A percentile compares a stretch with the other conserved stretches of the same genome.
Conservation (phyloP, 441 rosid genomes). For the Bruguiera hainesii region DNA sequence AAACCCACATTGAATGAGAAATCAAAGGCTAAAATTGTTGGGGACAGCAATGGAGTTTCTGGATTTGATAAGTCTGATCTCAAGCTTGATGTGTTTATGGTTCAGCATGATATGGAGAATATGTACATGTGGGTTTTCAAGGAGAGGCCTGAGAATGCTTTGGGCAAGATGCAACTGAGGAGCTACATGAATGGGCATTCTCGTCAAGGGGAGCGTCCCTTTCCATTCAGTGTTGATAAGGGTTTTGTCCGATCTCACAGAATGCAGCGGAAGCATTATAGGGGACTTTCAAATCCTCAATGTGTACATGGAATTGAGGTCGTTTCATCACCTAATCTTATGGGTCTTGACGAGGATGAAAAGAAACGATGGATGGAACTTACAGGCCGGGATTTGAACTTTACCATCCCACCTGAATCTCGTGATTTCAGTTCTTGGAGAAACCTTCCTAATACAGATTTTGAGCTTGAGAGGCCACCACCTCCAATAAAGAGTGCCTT, state of each 20-base stretch:
- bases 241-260: slow-evolving; percentile 75
- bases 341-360: slow-evolving; percentile 49
- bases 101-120: slow-evolving; percentile 84
- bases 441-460: slow-evolving; percentile 51
- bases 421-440: slow-evolving; percentile 63
- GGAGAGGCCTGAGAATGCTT: slow-evolving; percentile 65
- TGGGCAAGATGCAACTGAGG: slow-evolving; percentile 75
- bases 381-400: slow-evolving; percentile 55
- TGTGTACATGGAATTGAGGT: slow-evolving; percentile 69
- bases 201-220: slow-evolving; percentile 71
- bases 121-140: slow-evolving; percentile 80
- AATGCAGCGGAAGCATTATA: slow-evolving; percentile 77
- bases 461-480: slow-evolving; percentile 46
- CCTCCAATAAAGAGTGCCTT: slow-evolving; percentile 44
- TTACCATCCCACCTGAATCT: slow-evolving; percentile 53
- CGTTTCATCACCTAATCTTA: slow-evolving; percentile 51
- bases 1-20: slow-evolving; percentile 62
- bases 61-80: slow-evolving; percentile 65
- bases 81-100: slow-evolving; percentile 61
- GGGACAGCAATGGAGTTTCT: slow-evolving; percentile 57
- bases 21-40: slow-evolving; percentile 45
- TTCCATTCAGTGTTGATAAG: slow-evolving; percentile 63
- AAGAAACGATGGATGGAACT: slow-evolving; percentile 61
- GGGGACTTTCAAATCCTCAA: slow-evolving; percentile 77
- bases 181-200: slow-evolving; percentile 77